Evolutionary conservation across 2,329 filamentous ascomycete species (phyloP), one percentile per base, ranked within the genome.

Genomic region (Cladosporium sphaerospermum): DNA sequence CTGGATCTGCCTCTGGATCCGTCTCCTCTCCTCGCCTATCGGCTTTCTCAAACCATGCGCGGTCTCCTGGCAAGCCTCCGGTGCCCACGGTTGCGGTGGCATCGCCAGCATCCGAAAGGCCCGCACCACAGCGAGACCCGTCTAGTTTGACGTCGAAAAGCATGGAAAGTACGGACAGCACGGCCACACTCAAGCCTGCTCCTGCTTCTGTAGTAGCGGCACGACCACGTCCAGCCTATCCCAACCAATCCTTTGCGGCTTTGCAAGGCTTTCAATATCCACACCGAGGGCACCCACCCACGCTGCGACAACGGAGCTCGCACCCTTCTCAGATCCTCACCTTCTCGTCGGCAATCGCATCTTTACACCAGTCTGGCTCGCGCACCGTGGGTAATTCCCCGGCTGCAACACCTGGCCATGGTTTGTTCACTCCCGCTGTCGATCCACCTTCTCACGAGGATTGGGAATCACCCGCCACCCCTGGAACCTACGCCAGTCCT

Each of bases 231-330:
- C 71, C 70, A 16, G 61, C 67, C 54, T 77, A 71, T 58, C 75
- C 75, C 43, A 75, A 77, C 59, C 75, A 78, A 64, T 71, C 75
- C 14, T 75, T 75, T 62, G 70, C 75, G 44, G 75, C 74, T 2
- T 66, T 77, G 32, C 75, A 76, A 46, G 66, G 65, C 47, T 75
- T 77, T 62, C 57, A 64, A 36, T 73, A 76, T 53, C 70, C 74
- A 44, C 63, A 67, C 56, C 59, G 71, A 19, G 45, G 45, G 1
- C 51, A 43, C 42, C 60, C 66, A 23, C 70, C 71, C 2, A 65
- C 69, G 46, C 63, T 71, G 10, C 69, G 73, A 56, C 70, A 73
- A 28, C 65, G 69, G 43, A 73, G 68, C 54, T 70, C 71, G 4
- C 70, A 75, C 53, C 69, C 72, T 16, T 64, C 69, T 14, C 71